phyloP scores from a whole-genome alignment of 768 basidiomycete species.

The Macrolepiota fuliginosa region DNA sequence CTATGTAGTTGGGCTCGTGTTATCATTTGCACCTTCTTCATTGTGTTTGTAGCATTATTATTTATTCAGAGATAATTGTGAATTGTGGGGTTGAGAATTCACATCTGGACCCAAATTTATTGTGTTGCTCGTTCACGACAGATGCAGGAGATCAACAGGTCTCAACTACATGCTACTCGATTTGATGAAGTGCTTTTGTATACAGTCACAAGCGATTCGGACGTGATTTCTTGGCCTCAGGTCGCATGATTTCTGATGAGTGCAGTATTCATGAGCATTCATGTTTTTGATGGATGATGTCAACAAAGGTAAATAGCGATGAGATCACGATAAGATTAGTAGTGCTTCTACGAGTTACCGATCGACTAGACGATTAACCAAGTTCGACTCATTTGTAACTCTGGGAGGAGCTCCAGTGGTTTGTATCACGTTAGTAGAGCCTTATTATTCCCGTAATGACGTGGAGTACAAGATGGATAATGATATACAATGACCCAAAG shows the following conservation, averaged over 20 bases:
- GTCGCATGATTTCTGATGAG: no score
- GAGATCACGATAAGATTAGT: neutral
- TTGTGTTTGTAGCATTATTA: neutral
- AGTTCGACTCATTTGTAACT: neutral
- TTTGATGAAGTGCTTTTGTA: no score
- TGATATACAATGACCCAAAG: neutral
- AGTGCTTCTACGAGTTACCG: no score
- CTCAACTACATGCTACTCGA: no score
- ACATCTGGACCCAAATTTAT: no score
- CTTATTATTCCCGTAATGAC: neutral
- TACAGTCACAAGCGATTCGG: no score
- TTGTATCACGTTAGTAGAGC: neutral
- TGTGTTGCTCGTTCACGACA: no score
- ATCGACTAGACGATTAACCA: neutral
- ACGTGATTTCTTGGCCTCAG: no score
- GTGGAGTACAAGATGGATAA: neutral
- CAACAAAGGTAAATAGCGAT: neutral
- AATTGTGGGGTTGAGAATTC: no score
- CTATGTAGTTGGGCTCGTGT: neutral
- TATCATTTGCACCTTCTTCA: neutral
- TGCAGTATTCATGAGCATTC: neutral
- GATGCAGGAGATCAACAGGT: no score
- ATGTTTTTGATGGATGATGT: neutral
- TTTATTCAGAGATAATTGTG: neutral
- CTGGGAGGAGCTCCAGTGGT: neutral